Conservation (phyloP, 371 early-diverging fungal genomes). For the Mortierella sp. region DNA sequence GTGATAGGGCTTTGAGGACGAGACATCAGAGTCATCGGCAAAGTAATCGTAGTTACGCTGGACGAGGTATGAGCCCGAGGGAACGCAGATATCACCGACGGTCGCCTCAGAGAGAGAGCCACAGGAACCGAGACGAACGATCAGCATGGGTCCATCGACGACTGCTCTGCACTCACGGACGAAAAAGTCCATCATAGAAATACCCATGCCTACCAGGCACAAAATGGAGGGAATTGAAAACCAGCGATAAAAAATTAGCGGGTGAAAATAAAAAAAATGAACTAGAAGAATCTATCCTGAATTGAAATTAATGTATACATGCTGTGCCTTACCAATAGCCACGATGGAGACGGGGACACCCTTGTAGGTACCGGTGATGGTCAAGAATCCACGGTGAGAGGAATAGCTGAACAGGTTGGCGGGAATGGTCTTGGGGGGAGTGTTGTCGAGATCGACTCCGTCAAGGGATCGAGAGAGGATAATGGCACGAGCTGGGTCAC, state of each 20-base stretch:
- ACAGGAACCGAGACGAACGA: constrained; percentile 93
- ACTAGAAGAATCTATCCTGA: too few species aligned
- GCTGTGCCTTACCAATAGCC: constrained; percentile 80
- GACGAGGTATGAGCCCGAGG: constrained; percentile 77
- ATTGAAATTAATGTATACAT: too few species aligned
- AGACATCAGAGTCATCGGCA: constrained; percentile 45
- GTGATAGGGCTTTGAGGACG: constrained; percentile 66
- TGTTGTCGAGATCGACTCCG: constrained; percentile 59
- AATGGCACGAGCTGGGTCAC: constrained; percentile 86
- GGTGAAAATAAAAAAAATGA: background rate
- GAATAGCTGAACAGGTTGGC: constrained; percentile 55
- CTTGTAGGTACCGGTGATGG: constrained; percentile 90
- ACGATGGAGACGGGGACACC: constrained; percentile 86
- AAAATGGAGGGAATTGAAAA: background rate
- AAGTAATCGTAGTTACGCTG: constrained; percentile 87
- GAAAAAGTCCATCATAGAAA: constrained; percentile 94
- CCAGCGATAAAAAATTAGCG: background rate
- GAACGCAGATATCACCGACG: constrained; percentile 83
- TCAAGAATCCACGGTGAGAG: constrained; percentile 90
- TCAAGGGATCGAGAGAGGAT: constrained; percentile 74
- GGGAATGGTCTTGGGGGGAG: constrained; percentile 62
- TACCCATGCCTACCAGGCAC: constrained; percentile 68
- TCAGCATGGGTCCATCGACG: constrained; percentile 83
- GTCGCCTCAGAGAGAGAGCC: constrained; percentile 76
- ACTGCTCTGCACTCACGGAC: constrained; percentile 91